phyloP scores from a whole-genome alignment of 1,284 basidiomycete species.

The Phylloporus sp. region DNA sequence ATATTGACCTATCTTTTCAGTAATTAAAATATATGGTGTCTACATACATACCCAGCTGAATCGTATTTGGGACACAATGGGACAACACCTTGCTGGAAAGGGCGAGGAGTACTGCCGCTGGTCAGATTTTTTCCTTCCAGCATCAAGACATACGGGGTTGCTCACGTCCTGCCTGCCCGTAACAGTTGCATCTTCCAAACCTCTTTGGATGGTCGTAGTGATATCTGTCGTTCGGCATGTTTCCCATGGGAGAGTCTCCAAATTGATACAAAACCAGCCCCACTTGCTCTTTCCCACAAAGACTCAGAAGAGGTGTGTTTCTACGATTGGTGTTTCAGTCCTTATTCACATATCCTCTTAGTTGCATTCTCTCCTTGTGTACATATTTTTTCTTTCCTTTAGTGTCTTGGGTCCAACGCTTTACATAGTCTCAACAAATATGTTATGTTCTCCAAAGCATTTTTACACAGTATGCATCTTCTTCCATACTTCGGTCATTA shows the following conservation, averaged over 20 bases:
- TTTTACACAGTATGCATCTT: conserved; percentile 51
- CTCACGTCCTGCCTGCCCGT: conserved; percentile 3
- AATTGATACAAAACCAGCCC: background rate
- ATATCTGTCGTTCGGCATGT: conserved; percentile 47
- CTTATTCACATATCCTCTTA: conserved; percentile 27
- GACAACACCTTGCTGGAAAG: conserved; percentile 51
- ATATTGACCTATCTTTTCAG: conserved; percentile 36
- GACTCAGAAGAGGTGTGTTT: conserved; percentile 29
- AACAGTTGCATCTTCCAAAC: conserved; percentile 51
- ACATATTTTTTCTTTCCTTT: conserved; percentile 23
- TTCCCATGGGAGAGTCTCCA: conserved; percentile 39
- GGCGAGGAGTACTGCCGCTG: conserved; percentile 57
- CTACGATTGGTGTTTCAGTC: background rate
- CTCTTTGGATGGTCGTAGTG: conserved; percentile 39
- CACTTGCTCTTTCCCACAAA: conserved; percentile 24
- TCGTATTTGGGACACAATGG: conserved; percentile 61
- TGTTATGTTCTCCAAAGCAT: conserved; percentile 62
- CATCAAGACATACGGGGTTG: background rate
- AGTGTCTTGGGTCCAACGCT: conserved; percentile 1
- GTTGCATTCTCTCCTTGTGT: conserved; percentile 64
- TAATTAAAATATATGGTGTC: conserved; percentile 63
- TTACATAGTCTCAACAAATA: conserved; percentile 64
- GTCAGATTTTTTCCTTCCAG: conserved; percentile 29
- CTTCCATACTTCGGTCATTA: conserved; percentile 3
- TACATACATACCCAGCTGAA: conserved; percentile 65